phyloP scores from a whole-genome alignment of 2,329 filamentous ascomycete species.

The Xylariomycetidae sp. region DNA sequence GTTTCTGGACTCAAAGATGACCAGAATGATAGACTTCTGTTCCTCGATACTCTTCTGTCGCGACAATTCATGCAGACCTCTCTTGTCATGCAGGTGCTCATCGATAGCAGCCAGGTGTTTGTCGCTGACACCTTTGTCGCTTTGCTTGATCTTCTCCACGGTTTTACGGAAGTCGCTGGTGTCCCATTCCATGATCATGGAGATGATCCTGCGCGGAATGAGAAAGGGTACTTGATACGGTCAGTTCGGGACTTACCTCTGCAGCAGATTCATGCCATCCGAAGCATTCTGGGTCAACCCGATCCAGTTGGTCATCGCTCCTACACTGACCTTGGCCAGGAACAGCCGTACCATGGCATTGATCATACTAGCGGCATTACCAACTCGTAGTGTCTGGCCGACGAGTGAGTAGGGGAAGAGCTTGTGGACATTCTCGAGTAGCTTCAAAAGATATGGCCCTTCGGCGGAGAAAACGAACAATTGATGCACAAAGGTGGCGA shows the following conservation, averaged over 20 bases:
- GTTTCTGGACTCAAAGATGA: constrained; percentile 54
- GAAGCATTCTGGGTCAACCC: constrained; percentile 64
- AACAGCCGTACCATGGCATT: constrained; percentile 66
- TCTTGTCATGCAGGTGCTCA: constrained; percentile 46
- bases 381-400: constrained; percentile 66
- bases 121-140: constrained; percentile 51
- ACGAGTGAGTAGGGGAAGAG: constrained; percentile 67
- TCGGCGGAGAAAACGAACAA: constrained; percentile 68
- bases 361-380: constrained; percentile 79
- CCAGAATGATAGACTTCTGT: constrained; percentile 55
- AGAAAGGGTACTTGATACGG: constrained; percentile 1
- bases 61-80: constrained; percentile 51
- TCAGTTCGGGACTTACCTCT: constrained; percentile 35
- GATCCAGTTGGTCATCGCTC: constrained; percentile 72
- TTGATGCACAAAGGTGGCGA: constrained; percentile 70
- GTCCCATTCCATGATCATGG: constrained; percentile 67
- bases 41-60: constrained; percentile 48
- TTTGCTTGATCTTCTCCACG: constrained; percentile 57
- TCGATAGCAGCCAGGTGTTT: constrained; percentile 57
- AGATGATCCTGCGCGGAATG: constrained; percentile 55
- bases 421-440: constrained; percentile 64
- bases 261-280: constrained; percentile 75
- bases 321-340: constrained; percentile 71
- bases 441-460: constrained; percentile 65
- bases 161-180: constrained; percentile 62